Conservation (phyloP, 768 basidiomycete genomes). For the Auricularia sp. region DNA sequence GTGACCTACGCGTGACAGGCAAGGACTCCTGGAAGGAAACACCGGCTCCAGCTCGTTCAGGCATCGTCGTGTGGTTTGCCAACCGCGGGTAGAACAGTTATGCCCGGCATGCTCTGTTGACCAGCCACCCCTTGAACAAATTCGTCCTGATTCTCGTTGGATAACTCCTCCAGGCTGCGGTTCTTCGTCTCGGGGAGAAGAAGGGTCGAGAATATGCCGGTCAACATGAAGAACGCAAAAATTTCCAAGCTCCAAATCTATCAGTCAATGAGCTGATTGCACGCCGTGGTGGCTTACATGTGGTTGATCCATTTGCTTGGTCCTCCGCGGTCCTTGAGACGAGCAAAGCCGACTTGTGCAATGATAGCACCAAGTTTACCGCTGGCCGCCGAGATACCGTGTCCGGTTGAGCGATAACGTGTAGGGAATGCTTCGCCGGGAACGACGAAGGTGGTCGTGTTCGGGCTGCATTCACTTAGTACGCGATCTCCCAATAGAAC, state of each 20-base stretch:
- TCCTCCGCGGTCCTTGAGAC: conserved; percentile 60
- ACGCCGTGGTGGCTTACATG: conserved; percentile 32
- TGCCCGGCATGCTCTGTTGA: background rate
- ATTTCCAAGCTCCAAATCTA: conserved; percentile 42
- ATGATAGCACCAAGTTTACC: conserved; percentile 80
- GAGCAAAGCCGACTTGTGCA: conserved; percentile 67
- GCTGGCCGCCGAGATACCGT: conserved; percentile 74
- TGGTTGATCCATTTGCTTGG: conserved; percentile 50
- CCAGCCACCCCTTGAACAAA: conserved; percentile 31
- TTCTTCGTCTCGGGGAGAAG: conserved; percentile 73
- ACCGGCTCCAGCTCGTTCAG: too few relatives aligned
- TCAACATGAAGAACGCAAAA: conserved; percentile 80
- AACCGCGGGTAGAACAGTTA: background rate
- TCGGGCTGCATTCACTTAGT: conserved; percentile 32
- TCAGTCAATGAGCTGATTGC: too few relatives aligned
- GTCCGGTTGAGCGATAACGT: conserved; percentile 75
- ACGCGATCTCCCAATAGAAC: background rate
- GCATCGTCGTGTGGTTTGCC: background rate
- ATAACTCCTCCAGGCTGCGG: conserved; percentile 56
- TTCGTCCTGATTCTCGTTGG: conserved; percentile 55
- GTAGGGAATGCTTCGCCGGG: conserved; percentile 84
- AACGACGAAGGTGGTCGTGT: conserved; percentile 69
- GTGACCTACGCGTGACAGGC: too few relatives aligned
- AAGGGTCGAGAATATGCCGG: conserved; percentile 71
- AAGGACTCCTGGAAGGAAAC: too few relatives aligned